These are phyloP conservation scores for Neoboletus subvelutipes DNA, from an alignment of 768 basidiomycete species.

Conservation along the genomic window DNA sequence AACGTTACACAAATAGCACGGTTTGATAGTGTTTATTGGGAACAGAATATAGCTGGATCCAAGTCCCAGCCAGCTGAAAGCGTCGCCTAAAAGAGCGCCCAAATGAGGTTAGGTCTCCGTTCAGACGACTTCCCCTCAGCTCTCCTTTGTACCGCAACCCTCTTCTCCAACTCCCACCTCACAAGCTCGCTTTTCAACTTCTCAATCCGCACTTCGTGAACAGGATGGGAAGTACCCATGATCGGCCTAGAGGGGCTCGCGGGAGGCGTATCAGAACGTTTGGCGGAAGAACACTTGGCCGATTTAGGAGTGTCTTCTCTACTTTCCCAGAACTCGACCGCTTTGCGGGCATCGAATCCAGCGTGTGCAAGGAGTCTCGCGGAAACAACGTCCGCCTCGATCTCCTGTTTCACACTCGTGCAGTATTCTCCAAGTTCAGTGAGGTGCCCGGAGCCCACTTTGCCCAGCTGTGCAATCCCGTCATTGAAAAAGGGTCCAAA, in stretches of 20 bases:
- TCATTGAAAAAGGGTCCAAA: slow-evolving; percentile 97
- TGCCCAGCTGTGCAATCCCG: slow-evolving; percentile 79
- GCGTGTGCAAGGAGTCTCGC: slow-evolving; percentile 87
- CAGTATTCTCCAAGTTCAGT: slow-evolving; percentile 71
- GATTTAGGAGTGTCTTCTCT: slow-evolving; percentile 35
- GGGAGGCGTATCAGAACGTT: slow-evolving; percentile 6
- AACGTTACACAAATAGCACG: too few relatives aligned
- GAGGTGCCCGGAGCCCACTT: slow-evolving; percentile 74
- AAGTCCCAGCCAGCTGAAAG: slow-evolving; percentile 1
- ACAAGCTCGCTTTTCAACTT: slow-evolving; percentile 44
- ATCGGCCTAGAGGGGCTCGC: slow-evolving; percentile 28
- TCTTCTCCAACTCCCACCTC: slow-evolving; percentile 43
- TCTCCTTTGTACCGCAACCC: slow-evolving; percentile 25
- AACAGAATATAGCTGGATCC: not conserved
- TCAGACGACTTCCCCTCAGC: slow-evolving; percentile 20
- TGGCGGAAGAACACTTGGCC: slow-evolving; percentile 23
- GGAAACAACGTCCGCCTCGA: slow-evolving; percentile 91
- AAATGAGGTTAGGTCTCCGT: slow-evolving; percentile 10
- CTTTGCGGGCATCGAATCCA: slow-evolving; percentile 83
- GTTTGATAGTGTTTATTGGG: not conserved
- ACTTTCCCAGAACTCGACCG: slow-evolving; percentile 81
- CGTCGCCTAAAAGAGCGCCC: slow-evolving; percentile 13
- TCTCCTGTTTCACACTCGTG: slow-evolving; percentile 79
- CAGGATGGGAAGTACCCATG: slow-evolving; percentile 46
- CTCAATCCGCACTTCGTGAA: slow-evolving; percentile 41